These are phyloP conservation scores for Colletotrichum viniferum DNA, from an alignment of 2,329 filamentous ascomycete genomes.

Conservation along the genomic window DNA sequence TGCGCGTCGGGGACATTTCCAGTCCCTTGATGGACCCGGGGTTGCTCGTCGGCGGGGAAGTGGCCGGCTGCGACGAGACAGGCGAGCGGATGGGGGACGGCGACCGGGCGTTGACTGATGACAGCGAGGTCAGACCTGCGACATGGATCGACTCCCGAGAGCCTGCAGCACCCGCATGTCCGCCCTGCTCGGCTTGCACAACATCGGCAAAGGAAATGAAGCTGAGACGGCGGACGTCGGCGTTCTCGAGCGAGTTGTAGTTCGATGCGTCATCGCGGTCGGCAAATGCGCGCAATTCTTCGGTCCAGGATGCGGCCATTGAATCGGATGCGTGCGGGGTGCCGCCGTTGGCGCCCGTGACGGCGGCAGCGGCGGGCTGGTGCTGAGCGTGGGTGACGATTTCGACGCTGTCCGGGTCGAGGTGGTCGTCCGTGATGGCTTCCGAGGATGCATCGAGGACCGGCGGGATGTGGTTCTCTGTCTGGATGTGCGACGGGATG, in stretches of 20 bases:
- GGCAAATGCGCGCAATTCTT: conserved; percentile 61
- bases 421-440: conserved; percentile 84
- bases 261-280: conserved; percentile 69
- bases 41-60: conserved; percentile 78
- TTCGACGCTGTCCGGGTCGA: conserved; percentile 89
- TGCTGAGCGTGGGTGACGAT: conserved; percentile 88
- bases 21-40: conserved; percentile 74
- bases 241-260: conserved; percentile 77
- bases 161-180: conserved; percentile 50
- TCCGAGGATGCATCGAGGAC: conserved; percentile 90
- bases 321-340: conserved; percentile 43
- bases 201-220: conserved; percentile 98
- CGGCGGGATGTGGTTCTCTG: conserved; percentile 91
- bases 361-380: conserved; percentile 75
- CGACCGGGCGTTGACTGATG: conserved; percentile 64
- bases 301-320: conserved; percentile 55
- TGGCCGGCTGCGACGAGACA: conserved; percentile 71
- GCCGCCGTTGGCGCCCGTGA: conserved; percentile 53
- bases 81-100: conserved; percentile 83
- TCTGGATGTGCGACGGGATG: conserved; percentile 93
- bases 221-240: conserved; percentile 82
- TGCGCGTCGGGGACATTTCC: conserved; percentile 70
- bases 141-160: conserved; percentile 74
- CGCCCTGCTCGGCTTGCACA: conserved; percentile 81
- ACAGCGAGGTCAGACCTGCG: conserved; percentile 68